Evolutionary conservation across 2,329 filamentous ascomycete genomes (phyloP).

Genomic region (Monascus ruber): DNA sequence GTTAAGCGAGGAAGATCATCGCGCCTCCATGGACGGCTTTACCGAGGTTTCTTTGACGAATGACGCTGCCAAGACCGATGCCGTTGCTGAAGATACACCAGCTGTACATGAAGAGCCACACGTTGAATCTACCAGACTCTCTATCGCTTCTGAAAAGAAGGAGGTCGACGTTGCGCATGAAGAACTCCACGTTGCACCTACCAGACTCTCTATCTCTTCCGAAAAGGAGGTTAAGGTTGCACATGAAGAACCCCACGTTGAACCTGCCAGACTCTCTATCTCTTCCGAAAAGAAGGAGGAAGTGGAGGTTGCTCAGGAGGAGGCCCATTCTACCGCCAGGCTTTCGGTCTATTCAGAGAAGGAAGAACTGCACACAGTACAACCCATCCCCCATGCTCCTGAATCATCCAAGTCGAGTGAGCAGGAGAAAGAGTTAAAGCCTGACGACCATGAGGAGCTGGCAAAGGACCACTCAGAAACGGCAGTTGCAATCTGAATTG

Average conservation of each 20-base stretch:
- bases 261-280: slow-evolving; percentile 4
- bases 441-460: too few species aligned
- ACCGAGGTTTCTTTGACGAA: background rate
- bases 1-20: background rate
- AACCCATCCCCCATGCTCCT: too few species aligned
- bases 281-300: slow-evolving; percentile 22
- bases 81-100: background rate
- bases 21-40: background rate
- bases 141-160: slow-evolving; percentile 18
- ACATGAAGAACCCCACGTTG: slow-evolving; percentile 15
- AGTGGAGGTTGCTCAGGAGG: slow-evolving; percentile 23
- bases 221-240: slow-evolving; percentile 1
- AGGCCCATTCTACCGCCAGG: too few species aligned
- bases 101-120: slow-evolving; percentile 17
- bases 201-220: slow-evolving; percentile 18
- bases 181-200: too few species aligned
- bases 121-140: slow-evolving; percentile 4
- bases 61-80: background rate
- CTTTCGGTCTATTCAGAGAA: slow-evolving; percentile 20
- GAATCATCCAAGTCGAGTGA: too few species aligned
- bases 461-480: too few species aligned
- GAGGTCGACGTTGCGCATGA: slow-evolving; percentile 26
- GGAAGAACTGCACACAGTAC: too few species aligned
- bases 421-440: too few species aligned
- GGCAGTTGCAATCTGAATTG: too few species aligned